Percentiles rank a stretch among this genome's conserved stretches.
These are phyloP conservation scores for Metschnikowia lochheadii DNA, from an alignment of 805 yeast genomes.

Conservation along the genomic window DNA sequence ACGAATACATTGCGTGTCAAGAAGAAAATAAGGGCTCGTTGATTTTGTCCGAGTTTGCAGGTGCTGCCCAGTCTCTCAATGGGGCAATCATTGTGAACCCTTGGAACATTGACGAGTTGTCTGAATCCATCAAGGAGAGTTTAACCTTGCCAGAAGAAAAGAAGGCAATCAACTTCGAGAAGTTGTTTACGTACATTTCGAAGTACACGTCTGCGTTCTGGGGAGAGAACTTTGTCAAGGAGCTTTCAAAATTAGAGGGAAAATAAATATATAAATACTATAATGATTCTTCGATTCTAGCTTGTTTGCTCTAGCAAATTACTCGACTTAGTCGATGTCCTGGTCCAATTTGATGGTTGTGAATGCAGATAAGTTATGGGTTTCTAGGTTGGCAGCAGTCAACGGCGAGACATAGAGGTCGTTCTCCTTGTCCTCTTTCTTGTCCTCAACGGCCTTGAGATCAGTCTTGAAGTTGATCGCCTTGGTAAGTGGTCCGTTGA, in stretches of 20 bases:
- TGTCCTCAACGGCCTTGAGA: conserved; percentile 3
- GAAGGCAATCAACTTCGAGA: conserved; percentile 70
- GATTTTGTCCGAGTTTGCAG: conserved; percentile 91
- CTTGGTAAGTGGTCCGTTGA: neutral
- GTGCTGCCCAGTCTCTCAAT: conserved; percentile 97
- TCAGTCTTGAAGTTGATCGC: neutral
- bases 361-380: conserved; percentile 15
- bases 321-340: conserved; percentile 14
- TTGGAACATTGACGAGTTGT: conserved; percentile 95
- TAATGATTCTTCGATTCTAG: neutral
- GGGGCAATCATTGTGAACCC: conserved; percentile 95
- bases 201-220: conserved; percentile 95
- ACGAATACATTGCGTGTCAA: conserved; percentile 96
- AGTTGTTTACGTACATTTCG: conserved; percentile 79
- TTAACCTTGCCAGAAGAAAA: conserved; percentile 83
- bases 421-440: conserved; percentile 12
- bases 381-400: conserved; percentile 16
- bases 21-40: conserved; percentile 78
- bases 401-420: conserved; percentile 10
- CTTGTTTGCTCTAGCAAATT: neutral
- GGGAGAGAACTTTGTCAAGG: conserved; percentile 96
- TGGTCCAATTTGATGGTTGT: conserved; percentile 3
- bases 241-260: conserved; percentile 46
- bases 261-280: neutral
- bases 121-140: conserved; percentile 81